A percentile compares a stretch with the other conserved stretches of the same genome.
Conservation (phyloP, 805 yeast genomes). For the Myxozyma neglecta region DNA sequence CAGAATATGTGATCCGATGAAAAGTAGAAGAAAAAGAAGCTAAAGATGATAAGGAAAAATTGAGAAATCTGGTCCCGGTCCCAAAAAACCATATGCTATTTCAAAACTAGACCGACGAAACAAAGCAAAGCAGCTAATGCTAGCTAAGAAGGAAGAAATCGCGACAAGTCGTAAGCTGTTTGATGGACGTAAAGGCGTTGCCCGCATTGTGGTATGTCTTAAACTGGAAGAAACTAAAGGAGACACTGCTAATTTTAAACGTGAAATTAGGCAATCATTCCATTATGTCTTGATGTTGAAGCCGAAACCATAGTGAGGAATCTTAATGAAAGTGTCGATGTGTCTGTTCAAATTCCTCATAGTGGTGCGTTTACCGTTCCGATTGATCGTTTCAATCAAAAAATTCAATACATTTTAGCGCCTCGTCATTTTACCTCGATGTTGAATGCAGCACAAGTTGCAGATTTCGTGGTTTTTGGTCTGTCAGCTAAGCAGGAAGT, state of each 20-base stretch:
- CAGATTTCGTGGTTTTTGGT: conserved; percentile 90
- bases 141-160: conserved; percentile 63
- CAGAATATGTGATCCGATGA: neutral
- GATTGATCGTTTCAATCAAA: conserved; percentile 70
- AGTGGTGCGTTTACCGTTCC: conserved; percentile 16
- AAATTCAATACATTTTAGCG: conserved; percentile 64
- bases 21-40: neutral
- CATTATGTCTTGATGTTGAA: conserved; percentile 72
- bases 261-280: conserved; percentile 55
- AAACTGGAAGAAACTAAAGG: neutral
- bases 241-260: neutral
- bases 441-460: conserved; percentile 81
- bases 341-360: conserved; percentile 21
- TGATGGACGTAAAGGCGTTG: conserved; percentile 77
- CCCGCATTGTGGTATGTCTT: conserved; percentile 60
- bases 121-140: conserved; percentile 71
- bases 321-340: conserved; percentile 34
- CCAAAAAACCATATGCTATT: conserved; percentile 40
- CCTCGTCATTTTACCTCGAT: conserved; percentile 74
- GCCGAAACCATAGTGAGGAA: conserved; percentile 35
- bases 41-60: conserved; percentile 61
- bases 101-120: conserved; percentile 74
- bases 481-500: conserved; percentile 85
- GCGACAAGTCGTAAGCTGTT: conserved; percentile 66
- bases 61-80: conserved; percentile 54